Conservation (phyloP, 1,284 basidiomycete species). For the Microbotryum silenes-acaulis region DNA sequence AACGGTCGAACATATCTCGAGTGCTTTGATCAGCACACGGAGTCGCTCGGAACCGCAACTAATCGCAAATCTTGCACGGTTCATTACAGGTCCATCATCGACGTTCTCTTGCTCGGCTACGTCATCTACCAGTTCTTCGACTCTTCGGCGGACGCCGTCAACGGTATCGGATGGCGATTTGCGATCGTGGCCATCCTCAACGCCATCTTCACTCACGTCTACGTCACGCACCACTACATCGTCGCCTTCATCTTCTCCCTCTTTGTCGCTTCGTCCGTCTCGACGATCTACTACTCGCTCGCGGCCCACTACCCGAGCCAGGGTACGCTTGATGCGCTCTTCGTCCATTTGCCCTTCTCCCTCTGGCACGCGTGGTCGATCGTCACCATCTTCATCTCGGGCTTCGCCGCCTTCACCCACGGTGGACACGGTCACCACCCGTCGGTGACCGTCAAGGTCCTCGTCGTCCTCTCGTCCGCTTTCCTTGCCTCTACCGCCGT, state of each 20-base stretch:
- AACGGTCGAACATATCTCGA: neutral
- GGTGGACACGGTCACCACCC: conserved; percentile 30
- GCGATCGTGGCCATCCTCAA: conserved; percentile 39
- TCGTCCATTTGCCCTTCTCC: conserved; percentile 43
- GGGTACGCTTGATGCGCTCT: conserved; percentile 33
- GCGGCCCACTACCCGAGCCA: conserved; percentile 37
- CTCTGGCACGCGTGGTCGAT: conserved; percentile 38
- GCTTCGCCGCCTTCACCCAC: conserved; percentile 41
- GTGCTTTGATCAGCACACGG: neutral
- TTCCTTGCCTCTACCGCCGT: conserved; percentile 42
- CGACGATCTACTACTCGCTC: conserved; percentile 42
- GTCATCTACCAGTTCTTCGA: conserved; percentile 37
- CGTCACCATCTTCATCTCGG: conserved; percentile 41
- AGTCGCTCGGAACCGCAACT: neutral
- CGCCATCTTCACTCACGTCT: conserved; percentile 32
- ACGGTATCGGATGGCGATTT: conserved; percentile 43
- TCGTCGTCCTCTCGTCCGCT: conserved; percentile 41
- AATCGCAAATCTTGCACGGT: conserved; percentile 7
- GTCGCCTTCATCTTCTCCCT: conserved; percentile 43
- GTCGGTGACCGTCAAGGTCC: conserved; percentile 38
- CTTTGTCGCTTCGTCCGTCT: conserved; percentile 41
- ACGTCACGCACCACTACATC: conserved; percentile 26
- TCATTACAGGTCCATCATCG: conserved; percentile 15
- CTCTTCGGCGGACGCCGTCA: conserved; percentile 21
- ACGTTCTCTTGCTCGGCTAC: conserved; percentile 41